Evolutionary conservation across 805 yeast genomes (phyloP).

Genomic region (Blastobotrys mokoenaii): DNA sequence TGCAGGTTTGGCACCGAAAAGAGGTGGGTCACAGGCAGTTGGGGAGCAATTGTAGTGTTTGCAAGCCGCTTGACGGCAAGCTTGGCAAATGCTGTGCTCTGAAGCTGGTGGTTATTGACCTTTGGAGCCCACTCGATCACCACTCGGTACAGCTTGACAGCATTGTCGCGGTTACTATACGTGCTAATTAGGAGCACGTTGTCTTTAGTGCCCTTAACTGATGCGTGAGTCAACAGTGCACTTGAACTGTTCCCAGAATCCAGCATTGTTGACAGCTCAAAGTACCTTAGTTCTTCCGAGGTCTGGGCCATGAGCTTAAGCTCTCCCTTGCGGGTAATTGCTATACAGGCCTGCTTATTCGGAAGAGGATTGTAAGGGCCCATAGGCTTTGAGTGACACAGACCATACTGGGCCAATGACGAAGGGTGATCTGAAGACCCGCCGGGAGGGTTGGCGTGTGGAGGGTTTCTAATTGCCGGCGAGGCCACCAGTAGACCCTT

Average conservation of each 20-base stretch:
- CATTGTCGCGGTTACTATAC: conserved; percentile 15
- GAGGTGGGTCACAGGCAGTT: conserved; percentile 10
- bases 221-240: conserved; percentile 22
- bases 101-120: conserved; percentile 6
- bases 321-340: conserved; percentile 54
- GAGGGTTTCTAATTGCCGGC: conserved; percentile 41
- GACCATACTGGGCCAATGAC: conserved; percentile 42
- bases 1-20: background rate
- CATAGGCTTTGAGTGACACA: conserved; percentile 48
- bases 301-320: conserved; percentile 16
- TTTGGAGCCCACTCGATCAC: conserved; percentile 22
- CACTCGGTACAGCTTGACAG: conserved; percentile 23
- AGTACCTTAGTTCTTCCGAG: conserved; percentile 13
- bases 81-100: conserved; percentile 7
- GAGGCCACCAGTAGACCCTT: conserved; percentile 52
- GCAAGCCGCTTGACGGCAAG: conserved; percentile 2
- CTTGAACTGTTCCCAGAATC: conserved; percentile 37
- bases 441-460: conserved; percentile 9
- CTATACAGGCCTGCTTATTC: conserved; percentile 63
- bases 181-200: conserved; percentile 23
- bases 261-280: conserved; percentile 37
- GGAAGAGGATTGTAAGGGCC: conserved; percentile 63
- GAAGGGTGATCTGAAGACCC: conserved; percentile 11
- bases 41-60: conserved; percentile 1
- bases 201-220: conserved; percentile 20